Evolutionary conservation across 2,329 filamentous ascomycete genomes (phyloP).

Genomic region (Sporothrix variecibatus): DNA sequence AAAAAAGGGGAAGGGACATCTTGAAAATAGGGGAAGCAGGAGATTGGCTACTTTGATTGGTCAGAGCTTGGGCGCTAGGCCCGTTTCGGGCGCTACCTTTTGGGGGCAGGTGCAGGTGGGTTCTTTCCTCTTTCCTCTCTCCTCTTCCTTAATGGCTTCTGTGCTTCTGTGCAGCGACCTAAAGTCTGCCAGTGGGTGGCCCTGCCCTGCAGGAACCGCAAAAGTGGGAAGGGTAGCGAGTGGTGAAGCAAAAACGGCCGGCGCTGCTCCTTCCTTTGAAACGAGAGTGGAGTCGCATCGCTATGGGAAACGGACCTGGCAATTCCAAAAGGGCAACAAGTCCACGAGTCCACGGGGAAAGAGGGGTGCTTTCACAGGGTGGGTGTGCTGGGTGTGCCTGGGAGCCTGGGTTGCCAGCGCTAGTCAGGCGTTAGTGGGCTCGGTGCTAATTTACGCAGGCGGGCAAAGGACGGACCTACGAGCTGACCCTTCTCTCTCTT

Average conservation of each 20-base stretch:
- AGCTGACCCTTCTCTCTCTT: background rate
- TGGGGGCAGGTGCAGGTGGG: background rate
- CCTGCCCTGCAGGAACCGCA: slow-evolving; percentile 14
- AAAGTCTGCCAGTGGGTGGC: background rate
- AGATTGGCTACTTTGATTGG: slow-evolving; percentile 20
- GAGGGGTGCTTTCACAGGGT: background rate
- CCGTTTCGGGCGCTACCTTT: slow-evolving; percentile 11
- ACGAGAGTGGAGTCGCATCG: slow-evolving; percentile 25
- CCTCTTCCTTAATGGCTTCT: background rate
- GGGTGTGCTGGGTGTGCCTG: background rate
- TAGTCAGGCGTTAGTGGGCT: slow-evolving; percentile 21
- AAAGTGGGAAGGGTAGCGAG: slow-evolving; percentile 8
- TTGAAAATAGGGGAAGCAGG: slow-evolving; percentile 24
- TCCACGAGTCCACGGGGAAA: slow-evolving; percentile 9
- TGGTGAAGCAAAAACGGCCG: slow-evolving; percentile 21
- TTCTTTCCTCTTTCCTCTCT: background rate
- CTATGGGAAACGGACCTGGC: slow-evolving; percentile 28
- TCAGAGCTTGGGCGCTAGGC: background rate
- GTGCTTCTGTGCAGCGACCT: background rate
- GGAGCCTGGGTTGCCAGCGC: background rate
- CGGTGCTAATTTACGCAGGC: slow-evolving; percentile 25
- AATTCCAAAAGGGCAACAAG: slow-evolving; percentile 23
- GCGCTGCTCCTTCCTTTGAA: slow-evolving; percentile 24
- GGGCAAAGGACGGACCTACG: slow-evolving; percentile 5
- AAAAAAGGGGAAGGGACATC: slow-evolving; percentile 24